Evolutionary conservation across 116 monocot species (phyloP), one percentile per base, ranked within the genome.

Genomic region (Cymodocea nodosa): DNA sequence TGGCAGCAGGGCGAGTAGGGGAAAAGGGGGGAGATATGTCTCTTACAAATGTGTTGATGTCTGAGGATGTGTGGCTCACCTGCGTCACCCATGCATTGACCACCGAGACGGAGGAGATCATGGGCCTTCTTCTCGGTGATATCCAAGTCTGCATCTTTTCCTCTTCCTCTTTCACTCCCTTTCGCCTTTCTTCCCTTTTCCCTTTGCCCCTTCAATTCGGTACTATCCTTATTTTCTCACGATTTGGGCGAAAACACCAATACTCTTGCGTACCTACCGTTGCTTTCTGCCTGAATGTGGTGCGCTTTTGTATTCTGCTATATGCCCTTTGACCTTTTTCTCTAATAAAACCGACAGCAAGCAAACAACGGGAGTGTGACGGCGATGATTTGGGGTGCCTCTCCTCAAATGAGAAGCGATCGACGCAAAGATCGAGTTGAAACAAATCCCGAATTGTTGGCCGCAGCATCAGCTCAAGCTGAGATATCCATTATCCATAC

Each of bases 81-180:
- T 97, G 97, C 75, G 80, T 97, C 55, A 57, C 88, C 50, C 97
- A 97, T 66, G 81, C 97, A 15, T 76, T 97, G 57, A 85, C 87
- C 59, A 97, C 91, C 35, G 95, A 97, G 81, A 87, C 74, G 9
- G 95, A 97, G 77, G 95, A 97, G 85, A 85, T 97, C 79, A 91
- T 97, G 91, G 97, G 97, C 40, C 87, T 91, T 58, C 91, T 97
- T 66, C 83, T 97, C 67, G 97, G 97, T 3, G 97, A 97, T 80
- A 97, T 85, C 73, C 72, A 81, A 44, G 94, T 90, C 65, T 36
- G n/a, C 22, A 20, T 54, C 64, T 25, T 23, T 24, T 17, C 40
- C 30, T 11, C 67, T 19, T 40, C 55, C 22, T 15, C 48, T 23
- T 9, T 17, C 5, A 17, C 6, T 50, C 18, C 15, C 50, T 14